These are phyloP conservation scores for Fusarium dimerum DNA, from an alignment of 2,329 filamentous ascomycete species.

Conservation along the genomic window DNA sequence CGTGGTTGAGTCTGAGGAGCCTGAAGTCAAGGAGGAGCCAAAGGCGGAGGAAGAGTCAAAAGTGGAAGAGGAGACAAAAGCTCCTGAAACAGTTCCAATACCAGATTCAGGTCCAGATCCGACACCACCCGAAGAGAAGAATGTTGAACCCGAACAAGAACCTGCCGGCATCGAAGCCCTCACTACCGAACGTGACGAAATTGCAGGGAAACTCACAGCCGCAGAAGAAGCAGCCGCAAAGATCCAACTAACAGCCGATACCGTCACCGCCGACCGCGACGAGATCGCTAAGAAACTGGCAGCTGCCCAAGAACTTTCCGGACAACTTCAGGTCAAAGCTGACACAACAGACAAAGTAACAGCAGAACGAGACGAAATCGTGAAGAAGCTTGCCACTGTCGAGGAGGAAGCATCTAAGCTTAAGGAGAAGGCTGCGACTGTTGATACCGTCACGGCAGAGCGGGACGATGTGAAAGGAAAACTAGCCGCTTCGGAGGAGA, in stretches of 20 bases:
- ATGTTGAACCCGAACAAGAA: conserved; percentile 24
- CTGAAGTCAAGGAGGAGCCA: neutral
- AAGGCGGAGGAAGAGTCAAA: conserved; percentile 4
- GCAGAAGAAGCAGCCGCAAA: conserved; percentile 14
- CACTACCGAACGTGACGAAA: conserved; percentile 18
- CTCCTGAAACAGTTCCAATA: conserved; percentile 9
- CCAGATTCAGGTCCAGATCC: neutral
- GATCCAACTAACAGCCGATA: conserved; percentile 6
- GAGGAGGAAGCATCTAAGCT: conserved; percentile 18
- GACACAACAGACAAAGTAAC: conserved; percentile 10
- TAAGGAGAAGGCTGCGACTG: conserved; percentile 15
- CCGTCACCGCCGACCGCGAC: conserved; percentile 16
- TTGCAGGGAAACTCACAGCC: conserved; percentile 16
- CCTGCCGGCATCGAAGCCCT: conserved; percentile 11
- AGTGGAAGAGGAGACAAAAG: conserved; percentile 3
- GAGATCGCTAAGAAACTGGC: conserved; percentile 27
- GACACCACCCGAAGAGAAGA: conserved; percentile 10
- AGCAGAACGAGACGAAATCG: conserved; percentile 23
- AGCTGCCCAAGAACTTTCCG: conserved; percentile 10
- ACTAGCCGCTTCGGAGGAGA: conserved; percentile 15
- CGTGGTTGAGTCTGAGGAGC: conserved; percentile 1
- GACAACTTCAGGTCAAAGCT: conserved; percentile 17
- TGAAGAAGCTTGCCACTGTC: conserved; percentile 20
- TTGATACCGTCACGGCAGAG: conserved; percentile 16
- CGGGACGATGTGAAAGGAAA: conserved; percentile 18